phyloP scores from a whole-genome alignment of 495 filamentous ascomycete species.

The Amniculicola lignicola region DNA sequence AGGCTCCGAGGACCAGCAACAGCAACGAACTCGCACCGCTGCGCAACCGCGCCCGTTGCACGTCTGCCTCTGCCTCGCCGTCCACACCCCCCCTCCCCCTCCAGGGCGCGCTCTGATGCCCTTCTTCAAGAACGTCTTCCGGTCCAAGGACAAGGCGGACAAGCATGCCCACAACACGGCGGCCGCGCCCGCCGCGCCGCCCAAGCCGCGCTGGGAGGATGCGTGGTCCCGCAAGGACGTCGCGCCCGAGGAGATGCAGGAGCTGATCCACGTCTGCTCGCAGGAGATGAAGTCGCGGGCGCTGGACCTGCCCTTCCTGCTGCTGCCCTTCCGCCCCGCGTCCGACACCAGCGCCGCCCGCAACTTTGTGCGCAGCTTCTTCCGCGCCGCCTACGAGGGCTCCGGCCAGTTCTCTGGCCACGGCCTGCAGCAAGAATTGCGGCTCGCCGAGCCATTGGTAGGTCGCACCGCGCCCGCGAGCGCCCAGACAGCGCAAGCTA shows the following conservation, averaged over 20 bases:
- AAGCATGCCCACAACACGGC: conserved; percentile 54
- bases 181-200: conserved; percentile 46
- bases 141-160: conserved; percentile 50
- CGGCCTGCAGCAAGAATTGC: conserved; percentile 76
- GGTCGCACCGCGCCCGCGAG: conserved; percentile 14
- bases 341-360: conserved; percentile 88
- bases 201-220: conserved; percentile 82
- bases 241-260: conserved; percentile 85
- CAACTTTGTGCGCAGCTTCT: conserved; percentile 91
- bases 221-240: conserved; percentile 84
- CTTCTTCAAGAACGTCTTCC: conserved; percentile 42
- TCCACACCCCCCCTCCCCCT: conserved; percentile 1
- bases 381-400: conserved; percentile 53
- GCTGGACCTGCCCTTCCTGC: conserved; percentile 85
- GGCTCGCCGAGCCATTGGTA: conserved; percentile 92
- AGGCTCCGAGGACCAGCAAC: no score
- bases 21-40: no score
- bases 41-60: neutral
- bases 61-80: neutral
- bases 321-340: conserved; percentile 92
- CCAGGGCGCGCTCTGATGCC: conserved; percentile 33
- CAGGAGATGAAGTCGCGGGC: conserved; percentile 90
- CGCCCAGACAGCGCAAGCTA: conserved; percentile 22
- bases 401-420: conserved; percentile 53
- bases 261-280: conserved; percentile 78